These are phyloP conservation scores for Cucumis hystrix DNA, from an alignment of 306 rosid species.

Conservation along the genomic window DNA sequence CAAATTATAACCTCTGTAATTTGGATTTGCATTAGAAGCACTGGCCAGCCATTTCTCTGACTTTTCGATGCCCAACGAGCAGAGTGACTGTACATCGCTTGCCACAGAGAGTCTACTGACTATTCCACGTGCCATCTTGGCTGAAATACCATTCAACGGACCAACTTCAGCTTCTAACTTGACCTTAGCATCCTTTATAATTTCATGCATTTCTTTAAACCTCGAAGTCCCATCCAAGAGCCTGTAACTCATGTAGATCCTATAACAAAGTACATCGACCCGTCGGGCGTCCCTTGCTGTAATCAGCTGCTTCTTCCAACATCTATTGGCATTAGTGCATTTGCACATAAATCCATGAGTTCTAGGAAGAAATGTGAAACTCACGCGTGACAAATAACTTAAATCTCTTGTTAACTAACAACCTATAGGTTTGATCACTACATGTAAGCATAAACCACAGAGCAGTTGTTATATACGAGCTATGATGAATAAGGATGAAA, in stretches of 20 bases:
- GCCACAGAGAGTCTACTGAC: conserved; percentile 95
- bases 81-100: conserved; percentile 71
- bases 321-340: conserved; percentile 34
- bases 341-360: conserved; percentile 16
- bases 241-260: conserved; percentile 89
- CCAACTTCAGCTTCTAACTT: conserved; percentile 90
- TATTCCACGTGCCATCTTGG: conserved; percentile 94
- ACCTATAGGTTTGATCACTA: background rate
- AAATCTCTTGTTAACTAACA: background rate
- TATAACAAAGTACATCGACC: conserved; percentile 71
- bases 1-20: conserved; percentile 52
- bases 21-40: conserved; percentile 38
- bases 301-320: conserved; percentile 90
- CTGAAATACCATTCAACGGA: conserved; percentile 71
- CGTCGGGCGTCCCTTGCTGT: conserved; percentile 96
- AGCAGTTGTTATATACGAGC: background rate
- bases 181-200: conserved; percentile 69
- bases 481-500: background rate
- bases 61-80: conserved; percentile 78
- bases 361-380: background rate
- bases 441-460: background rate
- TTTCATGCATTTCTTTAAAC: conserved; percentile 75
- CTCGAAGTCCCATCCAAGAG: conserved; percentile 71
- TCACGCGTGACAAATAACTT: background rate
- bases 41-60: conserved; percentile 75